phyloP scores from a whole-genome alignment of 2,329 filamentous ascomycete species.

The Fusarium sulawesiense region DNA sequence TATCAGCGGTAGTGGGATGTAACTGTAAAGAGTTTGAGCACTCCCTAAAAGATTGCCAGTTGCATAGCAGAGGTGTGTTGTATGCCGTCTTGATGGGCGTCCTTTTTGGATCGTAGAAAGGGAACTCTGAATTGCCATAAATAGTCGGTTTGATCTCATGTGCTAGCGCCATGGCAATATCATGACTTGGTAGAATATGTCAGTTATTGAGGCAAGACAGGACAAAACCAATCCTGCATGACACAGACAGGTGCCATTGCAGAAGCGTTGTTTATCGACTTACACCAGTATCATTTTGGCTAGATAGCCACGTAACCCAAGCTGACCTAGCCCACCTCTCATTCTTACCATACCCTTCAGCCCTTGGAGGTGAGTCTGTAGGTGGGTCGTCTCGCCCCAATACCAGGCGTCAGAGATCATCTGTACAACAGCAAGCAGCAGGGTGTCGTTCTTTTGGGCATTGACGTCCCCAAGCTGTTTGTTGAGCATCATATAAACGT shows the following conservation, averaged over 20 bases:
- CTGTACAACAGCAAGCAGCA: constrained; percentile 61
- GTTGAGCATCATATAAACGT: constrained; percentile 60
- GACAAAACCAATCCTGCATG: neutral
- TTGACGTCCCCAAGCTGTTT: constrained; percentile 55
- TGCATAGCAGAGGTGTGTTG: constrained; percentile 60
- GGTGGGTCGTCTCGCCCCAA: constrained; percentile 60
- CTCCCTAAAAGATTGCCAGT: constrained; percentile 56
- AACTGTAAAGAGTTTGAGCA: constrained; percentile 57
- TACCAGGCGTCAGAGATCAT: constrained; percentile 66
- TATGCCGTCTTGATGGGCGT: constrained; percentile 57
- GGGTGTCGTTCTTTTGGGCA: constrained; percentile 56
- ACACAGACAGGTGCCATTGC: neutral
- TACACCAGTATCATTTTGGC: constrained; percentile 63
- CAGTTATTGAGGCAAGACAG: neutral
- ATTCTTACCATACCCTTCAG: constrained; percentile 61
- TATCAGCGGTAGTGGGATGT: constrained; percentile 59
- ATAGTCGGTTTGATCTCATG: constrained; percentile 59
- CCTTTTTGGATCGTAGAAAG: constrained; percentile 54
- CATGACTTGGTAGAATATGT: constrained; percentile 52
- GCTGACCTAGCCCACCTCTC: constrained; percentile 58
- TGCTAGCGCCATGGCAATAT: constrained; percentile 60
- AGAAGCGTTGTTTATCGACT: constrained; percentile 33
- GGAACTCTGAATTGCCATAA: constrained; percentile 55
- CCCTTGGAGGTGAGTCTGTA: constrained; percentile 60
- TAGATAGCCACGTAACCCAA: constrained; percentile 60